Percentiles rank a stretch among this genome's conserved stretches.
phyloP scores from a whole-genome alignment of 768 basidiomycete genomes.

The Lentinus tigrinus region DNA sequence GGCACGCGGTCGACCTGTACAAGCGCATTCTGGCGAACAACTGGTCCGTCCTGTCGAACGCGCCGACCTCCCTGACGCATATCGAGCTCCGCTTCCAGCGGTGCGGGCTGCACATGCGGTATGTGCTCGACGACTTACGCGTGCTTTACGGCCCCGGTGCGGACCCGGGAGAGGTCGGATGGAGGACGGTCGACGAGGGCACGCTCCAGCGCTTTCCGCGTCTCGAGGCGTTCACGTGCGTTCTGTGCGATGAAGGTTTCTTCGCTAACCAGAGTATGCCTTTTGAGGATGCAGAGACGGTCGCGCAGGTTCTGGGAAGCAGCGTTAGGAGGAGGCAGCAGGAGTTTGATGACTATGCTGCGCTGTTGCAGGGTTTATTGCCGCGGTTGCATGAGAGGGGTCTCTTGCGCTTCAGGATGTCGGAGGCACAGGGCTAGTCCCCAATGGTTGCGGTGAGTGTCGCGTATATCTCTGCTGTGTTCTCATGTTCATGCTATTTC shows the following conservation, averaged over 20 bases:
- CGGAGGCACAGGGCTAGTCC: too few relatives aligned
- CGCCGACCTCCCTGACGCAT: not conserved
- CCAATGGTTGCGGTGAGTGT: too few relatives aligned
- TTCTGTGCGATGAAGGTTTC: not conserved
- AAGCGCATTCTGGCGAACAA: not conserved
- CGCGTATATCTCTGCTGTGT: too few relatives aligned
- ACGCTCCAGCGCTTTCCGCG: not conserved
- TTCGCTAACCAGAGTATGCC: too few relatives aligned
- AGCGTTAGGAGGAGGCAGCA: too few relatives aligned
- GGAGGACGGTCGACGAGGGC: not conserved
- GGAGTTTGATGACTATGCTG: too few relatives aligned
- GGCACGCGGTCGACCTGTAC: not conserved
- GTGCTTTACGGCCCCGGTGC: not conserved
- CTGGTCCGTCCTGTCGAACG: not conserved
- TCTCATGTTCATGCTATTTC: too few relatives aligned
- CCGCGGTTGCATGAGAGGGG: too few relatives aligned
- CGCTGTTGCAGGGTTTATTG: too few relatives aligned
- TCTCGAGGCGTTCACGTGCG: not conserved
- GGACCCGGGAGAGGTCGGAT: not conserved
- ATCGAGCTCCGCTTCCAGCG: not conserved
- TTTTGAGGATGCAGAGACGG: too few relatives aligned
- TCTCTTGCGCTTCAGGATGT: too few relatives aligned
- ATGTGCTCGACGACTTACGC: not conserved
- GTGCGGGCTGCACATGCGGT: not conserved
- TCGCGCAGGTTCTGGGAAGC: too few relatives aligned